Conservation (phyloP, 1,139 yeast species). For the Kodamaea arcana region DNA sequence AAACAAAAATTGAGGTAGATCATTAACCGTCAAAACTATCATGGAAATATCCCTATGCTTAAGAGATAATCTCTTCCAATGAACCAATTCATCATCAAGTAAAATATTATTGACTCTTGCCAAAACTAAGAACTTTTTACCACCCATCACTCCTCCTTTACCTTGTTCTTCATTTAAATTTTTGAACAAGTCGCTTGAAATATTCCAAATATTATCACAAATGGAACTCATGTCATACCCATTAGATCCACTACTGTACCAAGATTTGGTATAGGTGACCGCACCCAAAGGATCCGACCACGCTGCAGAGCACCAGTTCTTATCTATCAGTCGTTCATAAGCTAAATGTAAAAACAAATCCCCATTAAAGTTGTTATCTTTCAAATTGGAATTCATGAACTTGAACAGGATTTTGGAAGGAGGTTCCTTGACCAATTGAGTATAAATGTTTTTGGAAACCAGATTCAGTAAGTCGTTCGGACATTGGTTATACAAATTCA, state of each 20-base stretch:
- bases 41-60: conserved; percentile 60
- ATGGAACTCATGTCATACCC: conserved; percentile 30
- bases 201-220: conserved; percentile 39
- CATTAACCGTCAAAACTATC: conserved; percentile 70
- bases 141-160: conserved; percentile 35
- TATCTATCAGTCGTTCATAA: conserved; percentile 76
- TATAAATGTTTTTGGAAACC: conserved; percentile 21
- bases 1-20: conserved; percentile 55
- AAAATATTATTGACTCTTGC: conserved; percentile 68
- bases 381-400: conserved; percentile 25
- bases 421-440: conserved; percentile 44
- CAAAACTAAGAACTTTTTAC: conserved; percentile 60
- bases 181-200: conserved; percentile 36
- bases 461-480: conserved; percentile 23
- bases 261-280: conserved; percentile 59
- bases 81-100: conserved; percentile 75
- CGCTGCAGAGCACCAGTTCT: conserved; percentile 80
- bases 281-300: conserved; percentile 87
- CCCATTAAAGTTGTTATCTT: conserved; percentile 38
- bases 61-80: conserved; percentile 67
- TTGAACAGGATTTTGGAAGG: conserved; percentile 51
- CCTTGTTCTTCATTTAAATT: conserved; percentile 32
- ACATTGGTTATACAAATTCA: conserved; percentile 62
- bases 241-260: conserved; percentile 34
- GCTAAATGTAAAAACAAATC: conserved; percentile 83